Percentiles rank a stretch among this genome's conserved stretches.
Evolutionary conservation across 306 rosid genomes (phyloP).

Genomic region (Fragaria ananassa): DNA sequence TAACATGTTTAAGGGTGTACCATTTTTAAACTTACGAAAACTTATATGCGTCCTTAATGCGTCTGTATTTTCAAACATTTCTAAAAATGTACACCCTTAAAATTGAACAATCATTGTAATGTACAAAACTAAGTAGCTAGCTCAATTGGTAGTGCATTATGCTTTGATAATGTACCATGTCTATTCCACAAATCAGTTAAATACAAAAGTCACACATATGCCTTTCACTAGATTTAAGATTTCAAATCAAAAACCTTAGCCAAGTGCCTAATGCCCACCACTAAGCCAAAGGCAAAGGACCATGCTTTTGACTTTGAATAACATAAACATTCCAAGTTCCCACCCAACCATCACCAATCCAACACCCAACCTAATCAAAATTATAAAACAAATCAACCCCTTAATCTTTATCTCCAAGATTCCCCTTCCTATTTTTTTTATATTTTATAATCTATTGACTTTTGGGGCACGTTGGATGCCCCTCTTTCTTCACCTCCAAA

Average conservation of each 20-base stretch:
- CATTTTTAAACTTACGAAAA: no score
- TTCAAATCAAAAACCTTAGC: background rate
- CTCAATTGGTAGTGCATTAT: background rate
- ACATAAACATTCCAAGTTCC: background rate
- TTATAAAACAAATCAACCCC: background rate
- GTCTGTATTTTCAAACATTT: no score
- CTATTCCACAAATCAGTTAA: background rate
- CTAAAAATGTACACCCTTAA: no score
- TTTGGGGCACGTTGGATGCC: background rate
- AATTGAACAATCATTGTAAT: no score
- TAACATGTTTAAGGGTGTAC: no score
- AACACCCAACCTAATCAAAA: background rate
- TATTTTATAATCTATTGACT: background rate
- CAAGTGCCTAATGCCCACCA: background rate
- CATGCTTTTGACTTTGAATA: background rate
- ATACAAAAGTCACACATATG: background rate
- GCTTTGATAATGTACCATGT: background rate
- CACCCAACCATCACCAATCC: background rate
- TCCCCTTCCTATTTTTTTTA: background rate
- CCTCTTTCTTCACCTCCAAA: background rate
- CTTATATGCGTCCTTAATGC: no score
- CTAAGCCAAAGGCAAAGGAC: background rate
- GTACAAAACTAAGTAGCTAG: background rate
- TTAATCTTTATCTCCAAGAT: background rate
- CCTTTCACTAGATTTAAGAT: background rate